A percentile compares a stretch with the other conserved stretches of the same genome.
These are phyloP conservation scores for Penicillium sclerotigenum DNA, from an alignment of 2,329 filamentous ascomycete genomes.

Conservation along the genomic window DNA sequence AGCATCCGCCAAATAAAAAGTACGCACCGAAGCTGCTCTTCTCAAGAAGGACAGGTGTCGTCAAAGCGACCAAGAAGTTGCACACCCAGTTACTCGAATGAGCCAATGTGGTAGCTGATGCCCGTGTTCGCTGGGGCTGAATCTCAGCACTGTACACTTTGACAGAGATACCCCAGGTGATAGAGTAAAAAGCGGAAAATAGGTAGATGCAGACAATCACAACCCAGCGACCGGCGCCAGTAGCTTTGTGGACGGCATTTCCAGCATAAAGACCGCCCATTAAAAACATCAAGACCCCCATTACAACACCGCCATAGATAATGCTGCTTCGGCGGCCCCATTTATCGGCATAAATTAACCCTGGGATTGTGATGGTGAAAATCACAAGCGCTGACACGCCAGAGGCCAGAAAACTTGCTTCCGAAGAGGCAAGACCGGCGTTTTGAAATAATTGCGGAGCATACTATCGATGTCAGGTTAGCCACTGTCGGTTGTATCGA, in stretches of 20 bases:
- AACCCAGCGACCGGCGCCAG: slow-evolving; percentile 31
- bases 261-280: slow-evolving; percentile 36
- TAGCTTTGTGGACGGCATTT: slow-evolving; percentile 27
- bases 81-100: slow-evolving; percentile 52
- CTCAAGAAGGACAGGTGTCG: slow-evolving; percentile 44
- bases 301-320: slow-evolving; percentile 52
- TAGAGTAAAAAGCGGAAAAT: slow-evolving; percentile 26
- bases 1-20: slow-evolving; percentile 46
- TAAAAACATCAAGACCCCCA: slow-evolving; percentile 42
- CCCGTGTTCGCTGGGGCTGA: slow-evolving; percentile 54
- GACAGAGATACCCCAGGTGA: slow-evolving; percentile 54
- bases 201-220: slow-evolving; percentile 26
- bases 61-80: slow-evolving; percentile 47
- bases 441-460: slow-evolving; percentile 59
- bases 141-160: slow-evolving; percentile 60
- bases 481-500: background rate
- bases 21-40: slow-evolving; percentile 46
- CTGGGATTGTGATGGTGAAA: slow-evolving; percentile 56
- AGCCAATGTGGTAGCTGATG: slow-evolving; percentile 53
- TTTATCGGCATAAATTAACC: slow-evolving; percentile 54
- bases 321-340: slow-evolving; percentile 57
- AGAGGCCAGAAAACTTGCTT: slow-evolving; percentile 59
- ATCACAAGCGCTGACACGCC: slow-evolving; percentile 60
- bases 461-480: slow-evolving; percentile 43
- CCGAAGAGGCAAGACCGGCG: slow-evolving; percentile 55